Evolutionary conservation across 2,329 filamentous ascomycete genomes (phyloP).

Genomic region (Ophiostoma novo-ulmi): DNA sequence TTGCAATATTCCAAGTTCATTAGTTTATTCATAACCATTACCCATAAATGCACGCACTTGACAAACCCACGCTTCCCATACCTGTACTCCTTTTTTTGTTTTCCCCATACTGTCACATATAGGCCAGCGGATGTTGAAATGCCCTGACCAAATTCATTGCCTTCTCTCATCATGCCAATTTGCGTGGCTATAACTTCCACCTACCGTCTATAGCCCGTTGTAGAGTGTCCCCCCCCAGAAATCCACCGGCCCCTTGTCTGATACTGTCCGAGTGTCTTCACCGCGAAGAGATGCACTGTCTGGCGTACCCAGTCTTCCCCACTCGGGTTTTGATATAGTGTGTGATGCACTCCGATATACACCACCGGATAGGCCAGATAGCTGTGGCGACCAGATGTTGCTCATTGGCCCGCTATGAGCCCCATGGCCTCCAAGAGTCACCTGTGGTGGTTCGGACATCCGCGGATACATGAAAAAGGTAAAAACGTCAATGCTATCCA

Average conservation of each 20-base stretch:
- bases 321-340: not conserved
- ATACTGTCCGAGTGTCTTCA: not conserved
- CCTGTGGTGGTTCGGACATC: not conserved
- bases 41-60: not conserved
- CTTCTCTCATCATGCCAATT: too few species aligned
- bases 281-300: slow-evolving; percentile 5
- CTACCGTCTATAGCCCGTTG: not conserved
- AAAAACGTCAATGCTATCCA: slow-evolving; percentile 18
- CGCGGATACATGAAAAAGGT: slow-evolving; percentile 14
- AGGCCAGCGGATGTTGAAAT: not conserved
- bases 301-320: slow-evolving; percentile 10
- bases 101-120: not conserved
- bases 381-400: not conserved
- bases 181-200: not conserved
- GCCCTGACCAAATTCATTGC: not conserved
- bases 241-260: slow-evolving; percentile 3
- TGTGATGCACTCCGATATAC: slow-evolving; percentile 6
- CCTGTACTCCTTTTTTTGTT: not conserved
- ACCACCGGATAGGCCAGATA: not conserved
- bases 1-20: not conserved
- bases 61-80: not conserved
- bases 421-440: not conserved
- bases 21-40: not conserved
- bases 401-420: not conserved
- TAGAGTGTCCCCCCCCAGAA: slow-evolving; percentile 8